These are phyloP conservation scores for Aspergillus sp. DNA, from an alignment of 2,329 filamentous ascomycete genomes.

Conservation along the genomic window DNA sequence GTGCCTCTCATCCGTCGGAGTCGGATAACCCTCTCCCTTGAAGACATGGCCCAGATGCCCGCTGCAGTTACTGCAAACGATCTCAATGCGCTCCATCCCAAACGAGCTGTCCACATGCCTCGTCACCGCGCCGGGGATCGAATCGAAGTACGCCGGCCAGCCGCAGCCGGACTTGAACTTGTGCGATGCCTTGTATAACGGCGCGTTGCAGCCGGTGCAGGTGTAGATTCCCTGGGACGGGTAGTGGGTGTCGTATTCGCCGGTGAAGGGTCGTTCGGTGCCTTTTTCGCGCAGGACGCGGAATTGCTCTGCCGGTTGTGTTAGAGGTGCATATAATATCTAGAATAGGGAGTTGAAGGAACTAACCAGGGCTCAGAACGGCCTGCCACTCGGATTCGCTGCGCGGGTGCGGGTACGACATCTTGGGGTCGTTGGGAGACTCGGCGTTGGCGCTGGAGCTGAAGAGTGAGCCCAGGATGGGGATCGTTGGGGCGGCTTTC, in stretches of 20 bases:
- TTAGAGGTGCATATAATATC: slow-evolving; percentile 20
- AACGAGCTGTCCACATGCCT: slow-evolving; percentile 66
- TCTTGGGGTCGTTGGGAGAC: slow-evolving; percentile 28
- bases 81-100: slow-evolving; percentile 84
- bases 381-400: slow-evolving; percentile 80
- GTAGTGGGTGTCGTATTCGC: slow-evolving; percentile 80
- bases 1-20: slow-evolving; percentile 89
- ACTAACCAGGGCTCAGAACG: slow-evolving; percentile 60
- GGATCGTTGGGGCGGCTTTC: slow-evolving; percentile 65
- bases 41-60: slow-evolving; percentile 88
- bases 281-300: slow-evolving; percentile 85
- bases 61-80: slow-evolving; percentile 88
- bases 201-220: slow-evolving; percentile 76
- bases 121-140: slow-evolving; percentile 79
- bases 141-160: slow-evolving; percentile 97
- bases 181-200: slow-evolving; percentile 84
- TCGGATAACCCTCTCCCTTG: slow-evolving; percentile 74
- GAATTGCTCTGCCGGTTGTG: slow-evolving; percentile 70
- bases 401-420: slow-evolving; percentile 69
- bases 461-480: slow-evolving; percentile 70
- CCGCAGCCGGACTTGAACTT: slow-evolving; percentile 97
- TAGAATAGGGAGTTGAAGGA: slow-evolving; percentile 16
- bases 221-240: slow-evolving; percentile 68
- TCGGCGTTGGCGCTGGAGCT: slow-evolving; percentile 44
- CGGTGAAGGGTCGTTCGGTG: slow-evolving; percentile 71